Percentiles rank a stretch among this genome's conserved stretches.
phyloP scores from a whole-genome alignment of 352 stramenopile species.

The Phytophthora sansomeana region DNA sequence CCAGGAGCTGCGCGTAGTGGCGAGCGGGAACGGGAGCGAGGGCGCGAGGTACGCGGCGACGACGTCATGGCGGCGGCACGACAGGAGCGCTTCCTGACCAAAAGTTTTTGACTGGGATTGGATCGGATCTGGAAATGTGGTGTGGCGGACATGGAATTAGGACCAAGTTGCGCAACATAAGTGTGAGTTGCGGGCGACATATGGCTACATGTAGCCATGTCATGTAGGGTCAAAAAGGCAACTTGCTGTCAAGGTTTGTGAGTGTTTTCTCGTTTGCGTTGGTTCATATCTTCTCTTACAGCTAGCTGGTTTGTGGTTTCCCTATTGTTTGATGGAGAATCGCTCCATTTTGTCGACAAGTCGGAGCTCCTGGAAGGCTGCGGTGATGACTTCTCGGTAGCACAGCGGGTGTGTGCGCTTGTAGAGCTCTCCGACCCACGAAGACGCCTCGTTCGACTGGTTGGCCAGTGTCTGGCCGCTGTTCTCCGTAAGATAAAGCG shows the following conservation, averaged over 20 bases:
- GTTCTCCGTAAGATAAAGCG: slow-evolving; percentile 53
- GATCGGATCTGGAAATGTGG: slow-evolving; percentile 1
- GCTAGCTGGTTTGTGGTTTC: not conserved
- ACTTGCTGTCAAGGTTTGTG: not conserved
- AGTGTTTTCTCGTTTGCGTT: not conserved
- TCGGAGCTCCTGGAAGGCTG: slow-evolving; percentile 53
- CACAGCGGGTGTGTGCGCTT: slow-evolving; percentile 53
- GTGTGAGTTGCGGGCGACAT: not conserved
- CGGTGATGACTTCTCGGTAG: slow-evolving; percentile 61
- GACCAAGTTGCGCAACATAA: not conserved
- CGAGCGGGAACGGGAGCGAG: slow-evolving; percentile 22
- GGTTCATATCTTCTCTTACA: slow-evolving; percentile 13
- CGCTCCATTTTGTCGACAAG: slow-evolving; percentile 44
- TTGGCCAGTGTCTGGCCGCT: slow-evolving; percentile 49
- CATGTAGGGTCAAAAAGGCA: not conserved
- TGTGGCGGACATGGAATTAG: slow-evolving; percentile 6
- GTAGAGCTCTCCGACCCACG: slow-evolving; percentile 63
- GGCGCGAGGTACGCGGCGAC: slow-evolving; percentile 28
- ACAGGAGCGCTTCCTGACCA: not conserved
- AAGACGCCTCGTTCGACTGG: slow-evolving; percentile 51
- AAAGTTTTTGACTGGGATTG: slow-evolving; percentile 4
- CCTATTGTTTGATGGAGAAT: slow-evolving; percentile 31
- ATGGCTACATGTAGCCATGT: too few species aligned
- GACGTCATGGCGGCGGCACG: slow-evolving; percentile 19
- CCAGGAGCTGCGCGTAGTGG: not conserved